Evolutionary conservation across 1,284 basidiomycete species (phyloP).

Genomic region (Hypsizygus ulmarius): DNA sequence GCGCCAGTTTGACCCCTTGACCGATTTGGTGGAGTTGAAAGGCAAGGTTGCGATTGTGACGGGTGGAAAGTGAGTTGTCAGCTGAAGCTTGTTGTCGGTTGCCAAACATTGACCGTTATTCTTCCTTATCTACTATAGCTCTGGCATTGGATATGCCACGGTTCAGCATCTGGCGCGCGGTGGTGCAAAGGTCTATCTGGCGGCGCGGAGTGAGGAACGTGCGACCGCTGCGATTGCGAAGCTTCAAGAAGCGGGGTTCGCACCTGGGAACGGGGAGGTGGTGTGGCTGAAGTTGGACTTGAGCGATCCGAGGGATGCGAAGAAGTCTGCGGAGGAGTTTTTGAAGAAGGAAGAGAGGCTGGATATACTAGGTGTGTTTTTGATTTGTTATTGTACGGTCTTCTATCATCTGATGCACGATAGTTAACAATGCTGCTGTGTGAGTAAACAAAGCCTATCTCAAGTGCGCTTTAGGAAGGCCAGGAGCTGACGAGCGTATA

Average conservation of each 20-base stretch:
- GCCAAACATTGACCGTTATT: not conserved
- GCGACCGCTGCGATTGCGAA: slow-evolving; percentile 38
- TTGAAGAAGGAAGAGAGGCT: slow-evolving; percentile 28
- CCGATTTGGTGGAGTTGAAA: slow-evolving; percentile 26
- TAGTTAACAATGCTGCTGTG: slow-evolving; percentile 28
- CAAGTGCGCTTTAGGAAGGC: slow-evolving; percentile 3
- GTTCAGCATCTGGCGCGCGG: slow-evolving; percentile 41
- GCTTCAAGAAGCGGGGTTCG: slow-evolving; percentile 36
- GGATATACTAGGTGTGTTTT: slow-evolving; percentile 33
- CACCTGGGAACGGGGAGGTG: slow-evolving; percentile 38
- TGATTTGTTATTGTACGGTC: not conserved
- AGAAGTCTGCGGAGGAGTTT: slow-evolving; percentile 39
- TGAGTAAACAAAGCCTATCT: slow-evolving; percentile 12
- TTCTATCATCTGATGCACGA: not conserved
- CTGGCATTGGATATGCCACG: slow-evolving; percentile 45
- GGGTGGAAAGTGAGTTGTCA: slow-evolving; percentile 38
- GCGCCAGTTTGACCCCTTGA: slow-evolving; percentile 22
- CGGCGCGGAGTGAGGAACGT: slow-evolving; percentile 36
- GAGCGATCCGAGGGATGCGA: slow-evolving; percentile 40
- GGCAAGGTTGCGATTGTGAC: slow-evolving; percentile 43
- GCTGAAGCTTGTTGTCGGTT: not conserved
- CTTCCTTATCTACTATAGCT: slow-evolving; percentile 26
- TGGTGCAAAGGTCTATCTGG: slow-evolving; percentile 48
- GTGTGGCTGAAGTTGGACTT: slow-evolving; percentile 48
- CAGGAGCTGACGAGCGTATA: slow-evolving; percentile 7